phyloP scores from a whole-genome alignment of 2,329 filamentous ascomycete species.

The Colletotrichum magnum region DNA sequence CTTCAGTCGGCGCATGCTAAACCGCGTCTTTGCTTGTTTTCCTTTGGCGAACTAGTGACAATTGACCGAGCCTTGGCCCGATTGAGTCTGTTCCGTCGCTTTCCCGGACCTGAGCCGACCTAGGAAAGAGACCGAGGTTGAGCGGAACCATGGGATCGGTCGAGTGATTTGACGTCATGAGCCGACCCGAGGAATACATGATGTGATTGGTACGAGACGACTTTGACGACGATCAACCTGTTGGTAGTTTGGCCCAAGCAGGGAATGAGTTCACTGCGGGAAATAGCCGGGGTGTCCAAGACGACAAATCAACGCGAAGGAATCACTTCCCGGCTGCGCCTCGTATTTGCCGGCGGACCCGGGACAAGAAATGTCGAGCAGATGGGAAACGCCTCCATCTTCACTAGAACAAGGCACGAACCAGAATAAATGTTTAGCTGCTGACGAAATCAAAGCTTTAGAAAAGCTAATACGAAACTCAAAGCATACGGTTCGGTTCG shows the following conservation, averaged over 20 bases:
- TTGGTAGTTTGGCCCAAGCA: no score
- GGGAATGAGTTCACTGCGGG: background rate
- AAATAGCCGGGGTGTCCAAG: background rate
- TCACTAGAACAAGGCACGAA: no score
- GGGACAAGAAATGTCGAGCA: background rate
- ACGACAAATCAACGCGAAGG: slow-evolving; percentile 1
- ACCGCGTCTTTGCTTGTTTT: no score
- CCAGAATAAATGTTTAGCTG: no score
- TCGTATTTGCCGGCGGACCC: slow-evolving; percentile 23
- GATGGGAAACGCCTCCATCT: background rate
- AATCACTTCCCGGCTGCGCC: slow-evolving; percentile 4
- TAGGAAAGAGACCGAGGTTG: background rate
- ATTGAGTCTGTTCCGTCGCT: background rate
- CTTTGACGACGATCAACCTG: background rate
- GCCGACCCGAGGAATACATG: background rate
- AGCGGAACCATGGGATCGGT: background rate
- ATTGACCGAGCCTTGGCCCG: background rate
- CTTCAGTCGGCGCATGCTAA: no score
- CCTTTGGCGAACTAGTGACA: background rate
- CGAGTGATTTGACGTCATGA: slow-evolving; percentile 11
- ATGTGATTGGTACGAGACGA: background rate
- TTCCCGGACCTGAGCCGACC: background rate
- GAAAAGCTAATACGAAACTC: background rate
- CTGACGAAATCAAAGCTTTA: background rate
- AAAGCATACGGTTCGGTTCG: background rate